Base-by-base conservation (phyloP, 2,329 filamentous ascomycete species). In the Furcasterigmium sp. region DNA sequence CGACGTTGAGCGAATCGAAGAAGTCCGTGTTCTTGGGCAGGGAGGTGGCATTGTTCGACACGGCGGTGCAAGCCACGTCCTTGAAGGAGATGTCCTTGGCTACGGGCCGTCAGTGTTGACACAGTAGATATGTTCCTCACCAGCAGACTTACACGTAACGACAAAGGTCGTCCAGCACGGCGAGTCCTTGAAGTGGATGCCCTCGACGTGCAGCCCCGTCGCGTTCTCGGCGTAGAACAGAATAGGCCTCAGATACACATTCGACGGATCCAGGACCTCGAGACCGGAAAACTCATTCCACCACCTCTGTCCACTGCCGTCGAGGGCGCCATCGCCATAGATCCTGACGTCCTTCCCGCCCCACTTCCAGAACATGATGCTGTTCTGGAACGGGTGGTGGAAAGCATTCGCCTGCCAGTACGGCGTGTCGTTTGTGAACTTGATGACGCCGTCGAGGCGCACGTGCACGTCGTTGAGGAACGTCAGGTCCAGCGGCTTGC, bases 371-470 rank as follows among this genome's bases (percentile, higher is more conserved):
- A 85, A 85, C 2, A 78, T 78, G 1, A 78, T 81, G 5, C 75
- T 72, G 50, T 85, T 84, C 50, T 86, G 82, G 62, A 78, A 86
- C 13, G 66, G 65, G 34, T 82, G 80, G 30, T 65, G 68, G 68
- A 85, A 85, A 19, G 71, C 67, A 54, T 83, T 72, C 19, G 68
- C 70, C 59, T 83, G 75, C 82, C 82, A 85, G 62, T 84, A 86
- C 45, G 75, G 69, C 1, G 77, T 84, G 57, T 86, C 77, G 46
- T 82, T 76, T 45, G 74, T 77, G 64, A 85, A 86, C 46, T 45
- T 55, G 39, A 80, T 67, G 53, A 78, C 74, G 23, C 79, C 79
- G 44, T 82, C 76, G 30, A 81, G 65, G 42, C 72, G 73, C 20
- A 82, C 64, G 17, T 82, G 75, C 2, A 82, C 64, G 42, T 81